Conservation (phyloP, 2,329 filamentous ascomycete species). For the Cercospora brassicicola region DNA sequence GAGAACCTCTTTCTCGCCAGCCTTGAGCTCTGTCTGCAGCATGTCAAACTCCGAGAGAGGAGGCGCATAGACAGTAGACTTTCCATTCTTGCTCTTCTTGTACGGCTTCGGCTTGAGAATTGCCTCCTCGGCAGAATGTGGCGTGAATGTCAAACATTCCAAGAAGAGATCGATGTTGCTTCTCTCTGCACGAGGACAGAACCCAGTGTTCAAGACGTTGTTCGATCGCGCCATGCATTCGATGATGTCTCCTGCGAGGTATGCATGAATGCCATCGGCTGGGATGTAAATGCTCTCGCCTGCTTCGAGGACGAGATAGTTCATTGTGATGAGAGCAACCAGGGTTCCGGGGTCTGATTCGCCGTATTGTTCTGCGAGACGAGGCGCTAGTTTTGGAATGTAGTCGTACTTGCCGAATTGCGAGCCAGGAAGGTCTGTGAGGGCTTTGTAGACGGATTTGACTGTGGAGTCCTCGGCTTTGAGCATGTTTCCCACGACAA, state of each 20-base stretch:
- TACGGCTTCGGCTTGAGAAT: constrained; percentile 54
- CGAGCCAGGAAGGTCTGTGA: constrained; percentile 52
- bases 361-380: constrained; percentile 65
- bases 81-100: constrained; percentile 57
- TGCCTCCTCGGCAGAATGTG: constrained; percentile 59
- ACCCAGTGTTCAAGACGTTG: constrained; percentile 74
- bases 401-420: constrained; percentile 57
- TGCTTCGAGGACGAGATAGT: constrained; percentile 65
- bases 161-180: constrained; percentile 65
- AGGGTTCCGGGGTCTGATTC: constrained; percentile 65
- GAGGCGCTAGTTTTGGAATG: constrained; percentile 64
- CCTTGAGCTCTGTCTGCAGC: constrained; percentile 58
- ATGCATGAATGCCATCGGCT: constrained; percentile 72
- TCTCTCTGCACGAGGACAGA: constrained; percentile 67
- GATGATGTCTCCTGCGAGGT: constrained; percentile 70
- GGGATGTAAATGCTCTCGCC: constrained; percentile 71
- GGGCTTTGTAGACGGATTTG: constrained; percentile 53
- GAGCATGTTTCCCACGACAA: constrained; percentile 58
- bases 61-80: constrained; percentile 64
- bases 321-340: constrained; percentile 72
- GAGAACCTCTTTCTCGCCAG: constrained; percentile 61
- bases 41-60: constrained; percentile 73
- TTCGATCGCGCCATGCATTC: constrained; percentile 77
- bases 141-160: constrained; percentile 62
- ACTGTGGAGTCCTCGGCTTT: constrained; percentile 56